Evolutionary conservation across 305 asterid species (phyloP), one percentile per base, ranked within the genome.

Genomic region (Fraxinus nigra): DNA sequence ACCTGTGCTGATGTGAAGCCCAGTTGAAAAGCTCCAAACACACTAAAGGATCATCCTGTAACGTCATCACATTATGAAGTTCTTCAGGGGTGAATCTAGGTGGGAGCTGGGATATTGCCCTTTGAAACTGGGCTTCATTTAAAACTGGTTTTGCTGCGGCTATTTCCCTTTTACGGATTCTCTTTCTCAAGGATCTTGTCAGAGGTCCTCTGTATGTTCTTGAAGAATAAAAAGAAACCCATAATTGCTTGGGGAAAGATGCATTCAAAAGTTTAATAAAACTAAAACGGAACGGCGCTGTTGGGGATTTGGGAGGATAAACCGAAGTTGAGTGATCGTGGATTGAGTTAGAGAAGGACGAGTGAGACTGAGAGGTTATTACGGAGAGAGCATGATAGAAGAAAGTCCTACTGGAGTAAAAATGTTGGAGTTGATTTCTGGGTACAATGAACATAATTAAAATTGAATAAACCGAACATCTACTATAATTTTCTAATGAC

Each of bases 1-100:
- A 95, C 83, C 98, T 88, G 81, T 92, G 97, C 86, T 95, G 97
- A 28, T 92, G 89, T 0, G 96, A 85, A 0, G 99, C 99, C 99
- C 99, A 94, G 83, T 93, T 95, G 86, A 93, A 94, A 78, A 95
- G 85, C 94, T 95, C 98, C 24, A 94, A 86, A 84, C 97, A 94
- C 63, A 95, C 90, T 67, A 95, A 79, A 28, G 97, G 97, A 65
- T 94, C 97, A 32, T 87, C 83, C 43, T 90, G 91, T 33, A 81
- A 78, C 22, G 85, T 76, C 37, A 94, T 91, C 70, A 89, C 89
- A 84, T 88, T 76, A 87, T 88, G 92, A 26, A 95, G 97, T 69
- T 95, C 98, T 81, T 93, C 97, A 7, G 89, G 91, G 38, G 93
- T 89, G 89, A 95, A 93, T 83, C 97, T 83, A 37, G 97, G 93